Base-by-base conservation (phyloP, 2,329 filamentous ascomycete species). In the Pseudogymnoascus destructans region DNA sequence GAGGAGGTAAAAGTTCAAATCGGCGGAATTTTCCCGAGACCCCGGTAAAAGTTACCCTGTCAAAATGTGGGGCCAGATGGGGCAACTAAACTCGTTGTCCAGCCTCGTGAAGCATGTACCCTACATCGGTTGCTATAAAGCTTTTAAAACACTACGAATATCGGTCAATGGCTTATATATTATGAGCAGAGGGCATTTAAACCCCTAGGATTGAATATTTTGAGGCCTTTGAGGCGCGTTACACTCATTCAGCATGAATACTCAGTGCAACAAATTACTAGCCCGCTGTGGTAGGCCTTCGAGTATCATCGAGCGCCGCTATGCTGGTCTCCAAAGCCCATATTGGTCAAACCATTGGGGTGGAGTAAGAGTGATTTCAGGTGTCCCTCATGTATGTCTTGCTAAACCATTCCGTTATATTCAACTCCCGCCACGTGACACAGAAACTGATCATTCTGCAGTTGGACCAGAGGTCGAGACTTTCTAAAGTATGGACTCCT, bases 401-500 rank as follows among this genome's bases (percentile, higher is more conserved):
- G 2, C n/a, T 19, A 30, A 15, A 9, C 46, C 15, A 19, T 52
- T 19, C 15, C 25, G 9, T 52, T 17, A 30, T 19, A 17, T 17
- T n/a, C 25, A 52, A 30, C 3, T 10, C 25, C 25, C 2, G n/a
- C 59, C 59, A 62, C 58, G 59, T 62, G 58, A 32, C 25, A 13
- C 46, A 30, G 46, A 30, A 55, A 21, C 60, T 61, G 54, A 59
- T n/a, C 17, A 32, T 36, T 36, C 8, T 30, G 5, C 59, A 84
- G 79, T 70, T 70, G 63, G 80, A 85, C 71, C 73, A 76, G 49
- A 73, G 81, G 63, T 77, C 73, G 66, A 76, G 85, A 62, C 70
- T 92, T 8, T 92, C 89, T 3, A 83, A 77, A 49, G 80, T 90
- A 70, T 96, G 91, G 89, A 77, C 84, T 25, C 89, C 90, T 1